Evolutionary conservation across 257 asterid species (phyloP).

Genomic region (Rhazya stricta): DNA sequence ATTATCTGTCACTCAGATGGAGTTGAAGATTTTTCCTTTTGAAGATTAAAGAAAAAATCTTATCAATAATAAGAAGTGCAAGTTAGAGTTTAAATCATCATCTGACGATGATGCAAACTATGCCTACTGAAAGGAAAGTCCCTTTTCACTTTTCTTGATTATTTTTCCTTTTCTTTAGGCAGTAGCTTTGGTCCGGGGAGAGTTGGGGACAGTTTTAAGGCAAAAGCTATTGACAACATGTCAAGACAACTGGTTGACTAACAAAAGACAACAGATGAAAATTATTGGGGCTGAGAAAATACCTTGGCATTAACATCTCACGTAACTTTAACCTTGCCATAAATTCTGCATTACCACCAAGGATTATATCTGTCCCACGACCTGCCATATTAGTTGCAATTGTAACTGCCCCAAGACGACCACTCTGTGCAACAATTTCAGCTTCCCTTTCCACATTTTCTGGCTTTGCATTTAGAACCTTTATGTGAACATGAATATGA

Average conservation of each 20-base stretch:
- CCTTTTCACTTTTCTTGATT: neutral
- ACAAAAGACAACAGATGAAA: neutral
- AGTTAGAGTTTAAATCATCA: neutral
- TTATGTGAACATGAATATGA: neutral
- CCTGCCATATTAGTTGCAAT: constrained; percentile 99
- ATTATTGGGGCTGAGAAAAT: constrained; percentile 11
- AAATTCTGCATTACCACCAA: constrained; percentile 99
- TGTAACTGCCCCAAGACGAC: constrained; percentile 96
- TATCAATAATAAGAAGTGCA: neutral
- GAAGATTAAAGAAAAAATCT: neutral
- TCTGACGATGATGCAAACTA: neutral
- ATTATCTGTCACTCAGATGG: neutral
- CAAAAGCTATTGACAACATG: neutral
- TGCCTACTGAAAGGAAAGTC: neutral
- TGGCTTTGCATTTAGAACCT: constrained; percentile 99
- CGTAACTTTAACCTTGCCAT: constrained; percentile 97
- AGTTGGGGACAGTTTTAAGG: neutral
- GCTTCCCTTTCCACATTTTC: constrained; percentile 99
- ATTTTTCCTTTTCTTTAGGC: neutral
- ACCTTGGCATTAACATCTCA: constrained; percentile 99
- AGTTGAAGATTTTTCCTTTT: neutral
- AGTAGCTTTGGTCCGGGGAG: neutral
- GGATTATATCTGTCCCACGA: constrained; percentile 98
- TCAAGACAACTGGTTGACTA: neutral
- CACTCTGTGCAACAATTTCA: constrained; percentile 99